These are phyloP conservation scores for Bipolaris oryzae DNA, from an alignment of 2,329 filamentous ascomycete species.

Conservation along the genomic window DNA sequence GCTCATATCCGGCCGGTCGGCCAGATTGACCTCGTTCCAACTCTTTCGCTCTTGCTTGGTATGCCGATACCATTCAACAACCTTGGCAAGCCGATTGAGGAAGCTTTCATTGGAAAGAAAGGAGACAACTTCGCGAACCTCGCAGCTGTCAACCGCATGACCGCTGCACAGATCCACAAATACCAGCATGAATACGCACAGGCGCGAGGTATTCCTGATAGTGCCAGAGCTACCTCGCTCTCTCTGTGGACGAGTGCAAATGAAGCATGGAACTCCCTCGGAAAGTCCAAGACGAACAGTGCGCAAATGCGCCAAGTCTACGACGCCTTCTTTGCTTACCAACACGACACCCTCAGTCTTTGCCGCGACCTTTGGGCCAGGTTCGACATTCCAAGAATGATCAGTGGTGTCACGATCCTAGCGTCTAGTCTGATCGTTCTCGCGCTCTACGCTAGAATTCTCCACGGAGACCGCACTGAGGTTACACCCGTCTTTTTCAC, in stretches of 20 bases:
- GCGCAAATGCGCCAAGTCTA: constrained; percentile 54
- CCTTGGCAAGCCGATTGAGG: constrained; percentile 88
- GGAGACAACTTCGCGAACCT: constrained; percentile 78
- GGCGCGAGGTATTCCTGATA: constrained; percentile 71
- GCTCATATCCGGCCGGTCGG: constrained; percentile 77
- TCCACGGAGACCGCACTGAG: constrained; percentile 60
- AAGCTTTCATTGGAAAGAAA: constrained; percentile 78
- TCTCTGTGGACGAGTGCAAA: constrained; percentile 67
- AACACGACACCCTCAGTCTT: constrained; percentile 75
- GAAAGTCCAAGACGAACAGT: constrained; percentile 42
- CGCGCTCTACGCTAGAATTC: constrained; percentile 71
- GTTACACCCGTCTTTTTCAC: constrained; percentile 60
- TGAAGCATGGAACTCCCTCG: constrained; percentile 56
- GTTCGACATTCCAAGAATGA: constrained; percentile 88
- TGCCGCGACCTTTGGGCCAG: constrained; percentile 89
- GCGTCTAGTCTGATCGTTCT: constrained; percentile 70
- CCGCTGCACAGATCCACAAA: constrained; percentile 83
- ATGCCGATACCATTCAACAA: constrained; percentile 97
- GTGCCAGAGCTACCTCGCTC: constrained; percentile 60
- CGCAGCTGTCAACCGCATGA: constrained; percentile 74
- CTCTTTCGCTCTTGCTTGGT: constrained; percentile 83
- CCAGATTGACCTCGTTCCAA: constrained; percentile 96
- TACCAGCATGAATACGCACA: constrained; percentile 85
- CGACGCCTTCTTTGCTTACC: constrained; percentile 72
- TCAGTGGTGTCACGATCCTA: constrained; percentile 75